Conservation (phyloP, 1,284 basidiomycete genomes). For the Ustilago shanxiensis region DNA sequence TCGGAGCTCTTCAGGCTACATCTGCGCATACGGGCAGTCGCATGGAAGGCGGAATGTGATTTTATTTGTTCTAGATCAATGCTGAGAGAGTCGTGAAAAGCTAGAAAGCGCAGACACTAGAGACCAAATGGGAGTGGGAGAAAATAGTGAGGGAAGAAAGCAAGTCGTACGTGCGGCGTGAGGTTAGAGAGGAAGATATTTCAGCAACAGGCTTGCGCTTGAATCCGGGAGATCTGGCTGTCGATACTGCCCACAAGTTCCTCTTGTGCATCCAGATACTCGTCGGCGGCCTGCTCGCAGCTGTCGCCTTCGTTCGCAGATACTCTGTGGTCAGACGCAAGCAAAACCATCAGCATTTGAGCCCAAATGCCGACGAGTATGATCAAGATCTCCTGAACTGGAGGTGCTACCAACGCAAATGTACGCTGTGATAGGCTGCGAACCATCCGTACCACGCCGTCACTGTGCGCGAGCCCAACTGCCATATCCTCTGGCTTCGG, state of each 20-base stretch:
- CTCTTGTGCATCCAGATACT: slow-evolving; percentile 12
- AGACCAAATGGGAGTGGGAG: not conserved
- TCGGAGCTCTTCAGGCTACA: not conserved
- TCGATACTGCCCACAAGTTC: slow-evolving; percentile 14
- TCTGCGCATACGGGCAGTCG: not conserved
- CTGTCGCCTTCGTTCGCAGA: not conserved
- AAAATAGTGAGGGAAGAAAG: not conserved
- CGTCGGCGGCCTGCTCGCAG: not conserved
- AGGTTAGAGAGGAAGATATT: not conserved
- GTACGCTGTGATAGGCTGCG: slow-evolving; percentile 34
- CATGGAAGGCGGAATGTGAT: not conserved
- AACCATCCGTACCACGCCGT: slow-evolving; percentile 14
- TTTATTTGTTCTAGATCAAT: slow-evolving; percentile 23
- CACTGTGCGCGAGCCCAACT: not conserved
- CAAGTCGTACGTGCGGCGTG: not conserved
- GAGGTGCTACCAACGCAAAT: slow-evolving; percentile 16
- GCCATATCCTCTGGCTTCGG: not conserved
- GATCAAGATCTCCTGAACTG: slow-evolving; percentile 19
- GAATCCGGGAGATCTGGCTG: not conserved
- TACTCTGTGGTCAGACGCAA: slow-evolving; percentile 1
- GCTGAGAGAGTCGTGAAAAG: slow-evolving; percentile 21
- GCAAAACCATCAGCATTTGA: slow-evolving; percentile 24
- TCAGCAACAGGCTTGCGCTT: not conserved
- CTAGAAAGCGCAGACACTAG: not conserved
- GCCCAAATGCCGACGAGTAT: slow-evolving; percentile 33